Evolutionary conservation across 352 stramenopile genomes (phyloP), one percentile per base, ranked within the genome.

Genomic region (Globisporangium rhizosaccharum): DNA sequence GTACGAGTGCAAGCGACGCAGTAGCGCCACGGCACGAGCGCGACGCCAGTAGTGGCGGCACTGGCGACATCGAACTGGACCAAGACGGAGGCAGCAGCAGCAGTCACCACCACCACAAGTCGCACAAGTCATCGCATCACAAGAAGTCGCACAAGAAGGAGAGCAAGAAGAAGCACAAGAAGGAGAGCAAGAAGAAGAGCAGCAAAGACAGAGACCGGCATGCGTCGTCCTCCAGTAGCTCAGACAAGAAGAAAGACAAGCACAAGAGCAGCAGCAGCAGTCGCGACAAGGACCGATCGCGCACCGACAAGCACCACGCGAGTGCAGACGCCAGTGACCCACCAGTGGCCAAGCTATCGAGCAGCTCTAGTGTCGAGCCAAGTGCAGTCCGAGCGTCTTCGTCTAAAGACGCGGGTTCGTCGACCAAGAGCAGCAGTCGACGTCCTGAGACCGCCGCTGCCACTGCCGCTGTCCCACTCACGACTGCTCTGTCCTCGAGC

Each of bases 111-210:
- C 33, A 39, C 33, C 5, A 12, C 1, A 74, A 71, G 57, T 63
- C 56, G 15, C 57, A 73, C 42, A 73, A 75, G 52, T 28, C 44
- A 9, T 49, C 44, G 33, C 33, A 39, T 8, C 61, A 72, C 41
- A 72, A 71, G 41, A 88, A 88, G 53, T 79, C 79, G n/a, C 75
- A 83, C 26, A 88, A 90, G 54, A 82, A 75, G 45, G 71, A 76
- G 42, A 88, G 88, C 36, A 88, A 78, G 45, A 88, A 90, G 36
- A 90, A 90, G 53, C 75, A 61, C n/a, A 88, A 90, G 51, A 85
- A 88, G 52, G 80, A 79, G 57, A 79, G 66, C 65, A 88, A 87
- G 63, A 82, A 90, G 48, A 76, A 72, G 51, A 73, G 62, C 63
- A 75, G 51, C 28, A 57, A 82, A 51, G 66, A 68, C 45, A 67